Base-by-base conservation (phyloP, 2,329 filamentous ascomycete genomes). In the Botryosphaeria dothidea region DNA sequence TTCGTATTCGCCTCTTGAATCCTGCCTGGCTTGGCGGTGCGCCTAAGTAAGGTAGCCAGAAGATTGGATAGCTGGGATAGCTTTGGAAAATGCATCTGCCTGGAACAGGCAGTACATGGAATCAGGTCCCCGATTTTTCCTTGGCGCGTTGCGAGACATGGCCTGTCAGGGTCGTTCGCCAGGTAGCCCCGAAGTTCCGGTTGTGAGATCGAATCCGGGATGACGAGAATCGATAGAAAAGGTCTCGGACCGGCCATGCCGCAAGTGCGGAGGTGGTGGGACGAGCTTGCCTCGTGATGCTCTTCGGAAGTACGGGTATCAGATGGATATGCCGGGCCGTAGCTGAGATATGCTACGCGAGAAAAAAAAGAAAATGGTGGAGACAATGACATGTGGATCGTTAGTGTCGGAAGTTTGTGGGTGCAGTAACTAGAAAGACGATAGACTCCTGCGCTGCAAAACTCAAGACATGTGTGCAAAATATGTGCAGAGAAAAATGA, bases 1-100 rank as follows among this genome's bases (percentile, higher is more conserved):
- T 51, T 51, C 48, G 48, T 51, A 51, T 51, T 51, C 48, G 48
- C 48, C 48, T 51, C 48, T 27, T 51, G 48, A 51, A 51, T 51
- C 48, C 48, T 51, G 29, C 48, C 48, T 29, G 25, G 23, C 48
- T 51, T 51, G 48, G 48, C 48, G 48, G 48, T 21, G 5, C 23
- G 48, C 48, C 48, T 51, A 8, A 51, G 48, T 13, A 51, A 31
- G 25, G 25, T 8, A 31, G 9, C 9, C 23, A 31, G 48, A 29
- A 31, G 25, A 31, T 31, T 29, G 25, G 48, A 51, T 51, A 31
- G 23, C 8, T 52, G n/a, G 34, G 17, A 34, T 52, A 52, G 27
- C 27, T 52, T 6, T 9, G 17, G 49, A 19, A 6, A 34, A 51
- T 7, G 6, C 23, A 29, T 31, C 15, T 31, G 23, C 23, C 15